Conservation (phyloP, 192 early-diverging fungal genomes). For the Lobosporangium transversale region DNA sequence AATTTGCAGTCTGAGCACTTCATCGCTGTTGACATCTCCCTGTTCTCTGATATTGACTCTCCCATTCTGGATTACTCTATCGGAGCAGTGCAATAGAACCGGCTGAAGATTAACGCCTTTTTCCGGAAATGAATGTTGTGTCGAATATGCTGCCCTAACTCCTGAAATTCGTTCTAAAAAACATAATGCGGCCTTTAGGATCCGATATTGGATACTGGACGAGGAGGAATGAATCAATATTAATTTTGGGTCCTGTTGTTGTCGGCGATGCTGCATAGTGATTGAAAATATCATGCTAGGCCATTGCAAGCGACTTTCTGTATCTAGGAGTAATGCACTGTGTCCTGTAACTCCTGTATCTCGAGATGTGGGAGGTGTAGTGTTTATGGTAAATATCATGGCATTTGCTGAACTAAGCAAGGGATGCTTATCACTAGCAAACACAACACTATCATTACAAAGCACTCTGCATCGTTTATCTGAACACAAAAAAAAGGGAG, state of each 20-base stretch:
- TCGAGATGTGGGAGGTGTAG: conserved; percentile 17
- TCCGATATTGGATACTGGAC: no score
- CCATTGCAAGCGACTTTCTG: conserved; percentile 6
- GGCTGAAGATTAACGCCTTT: conserved; percentile 3
- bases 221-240: no score
- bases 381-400: no score
- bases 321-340: background rate
- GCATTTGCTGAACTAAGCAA: conserved; percentile 10
- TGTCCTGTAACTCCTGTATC: conserved; percentile 5
- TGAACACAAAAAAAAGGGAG: background rate
- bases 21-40: conserved; percentile 1
- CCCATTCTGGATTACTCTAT: conserved; percentile 20
- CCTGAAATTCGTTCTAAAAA: no score
- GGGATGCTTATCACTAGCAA: conserved; percentile 21
- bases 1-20: conserved; percentile 20
- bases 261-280: conserved; percentile 35
- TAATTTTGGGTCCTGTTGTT: no score
- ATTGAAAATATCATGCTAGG: conserved; percentile 42
- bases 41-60: conserved; percentile 1
- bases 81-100: conserved; percentile 14
- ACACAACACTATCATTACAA: conserved; percentile 18
- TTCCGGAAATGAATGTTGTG: no score
- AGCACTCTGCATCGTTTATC: conserved; percentile 9
- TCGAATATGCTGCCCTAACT: no score
- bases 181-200: no score